Conservation (phyloP, 1,284 basidiomycete genomes). For the Boletus nobilissimus region DNA sequence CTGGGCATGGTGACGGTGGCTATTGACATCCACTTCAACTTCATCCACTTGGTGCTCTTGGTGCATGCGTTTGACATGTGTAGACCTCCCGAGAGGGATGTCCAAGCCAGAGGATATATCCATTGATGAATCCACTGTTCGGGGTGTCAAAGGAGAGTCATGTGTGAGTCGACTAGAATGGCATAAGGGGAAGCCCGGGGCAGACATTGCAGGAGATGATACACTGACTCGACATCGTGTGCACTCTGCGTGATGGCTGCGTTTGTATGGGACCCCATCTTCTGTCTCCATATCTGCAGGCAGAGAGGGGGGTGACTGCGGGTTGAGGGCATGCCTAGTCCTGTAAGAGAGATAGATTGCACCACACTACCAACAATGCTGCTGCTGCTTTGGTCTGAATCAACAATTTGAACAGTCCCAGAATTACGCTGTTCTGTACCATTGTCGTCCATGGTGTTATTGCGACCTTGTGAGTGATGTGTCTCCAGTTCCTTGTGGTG, state of each 20-base stretch:
- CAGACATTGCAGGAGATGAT: constrained; percentile 42
- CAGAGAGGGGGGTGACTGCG: constrained; percentile 47
- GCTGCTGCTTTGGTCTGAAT: constrained; percentile 67
- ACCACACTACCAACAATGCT: constrained; percentile 73
- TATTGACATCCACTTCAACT: constrained; percentile 57
- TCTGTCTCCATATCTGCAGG: constrained; percentile 66
- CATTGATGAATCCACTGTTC: constrained; percentile 31
- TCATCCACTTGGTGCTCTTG: constrained; percentile 52
- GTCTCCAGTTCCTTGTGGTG: constrained; percentile 30
- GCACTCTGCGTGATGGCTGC: constrained; percentile 71
- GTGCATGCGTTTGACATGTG: constrained; percentile 56
- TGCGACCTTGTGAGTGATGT: constrained; percentile 28
- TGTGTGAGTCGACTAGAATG: constrained; percentile 16
- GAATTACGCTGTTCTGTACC: constrained; percentile 37
- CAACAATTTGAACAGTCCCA: constrained; percentile 39
- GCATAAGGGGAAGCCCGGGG: constrained; percentile 34
- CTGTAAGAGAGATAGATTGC: constrained; percentile 42
- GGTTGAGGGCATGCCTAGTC: constrained; percentile 46
- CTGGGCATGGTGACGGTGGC: constrained; percentile 71
- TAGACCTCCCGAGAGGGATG: constrained; percentile 60
- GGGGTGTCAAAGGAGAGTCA: constrained; percentile 38
- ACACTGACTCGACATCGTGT: constrained; percentile 46
- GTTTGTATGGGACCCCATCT: constrained; percentile 73
- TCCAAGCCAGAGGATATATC: constrained; percentile 42
- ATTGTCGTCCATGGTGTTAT: constrained; percentile 31